Evolutionary conservation across 2,329 filamentous ascomycete species (phyloP), one percentile per base, ranked within the genome.

Genomic region (Nemania diffusa): DNA sequence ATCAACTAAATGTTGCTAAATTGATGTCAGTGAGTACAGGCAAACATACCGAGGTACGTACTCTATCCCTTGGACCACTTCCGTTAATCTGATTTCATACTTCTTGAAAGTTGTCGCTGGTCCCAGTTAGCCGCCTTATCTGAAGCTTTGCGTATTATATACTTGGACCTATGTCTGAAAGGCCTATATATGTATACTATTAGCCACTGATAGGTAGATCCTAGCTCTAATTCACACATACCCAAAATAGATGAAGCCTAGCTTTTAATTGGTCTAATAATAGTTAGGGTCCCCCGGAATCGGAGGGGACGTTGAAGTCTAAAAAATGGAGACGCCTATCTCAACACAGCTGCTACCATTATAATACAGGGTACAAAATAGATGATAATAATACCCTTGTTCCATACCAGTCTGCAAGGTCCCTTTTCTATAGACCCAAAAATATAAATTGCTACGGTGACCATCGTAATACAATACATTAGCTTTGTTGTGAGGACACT

Each of bases 191-290:
- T n/a, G n/a, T n/a, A n/a, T n/a, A n/a, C n/a, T n/a, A n/a, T n/a
- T n/a, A n/a, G n/a, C n/a, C 20, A 46, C 3, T 22, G 20, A 4
- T 22, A 42, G 40, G 4, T 42, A n/a, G 40, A 42, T 7, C 20
- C 8, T 13, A 20, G 20, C 15, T 6, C 24, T 51, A 3, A 15
- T 15, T 29, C 56, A 46, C 8, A 57, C 27, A 34, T 56, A 20
- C 65, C 68, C 50, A n/a, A 60, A 32, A 20, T 48, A 15, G 37
- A 51, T 57, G 62, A 53, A 51, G 40, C 24, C 22, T n/a, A 37
- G 37, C 1, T 15, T 50, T 50, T 20, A 51, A 42, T 57, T 8
- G 52, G 22, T 17, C 3, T 5, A 24, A 3, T 1, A 24, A 22
- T 3, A 22, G 29, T 17, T 5, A 24, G 42, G 17, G 27, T 52